A percentile compares a stretch with the other conserved stretches of the same genome.
Evolutionary conservation across 805 yeast genomes (phyloP).

Genomic region (Teunomyces aglyptinius): DNA sequence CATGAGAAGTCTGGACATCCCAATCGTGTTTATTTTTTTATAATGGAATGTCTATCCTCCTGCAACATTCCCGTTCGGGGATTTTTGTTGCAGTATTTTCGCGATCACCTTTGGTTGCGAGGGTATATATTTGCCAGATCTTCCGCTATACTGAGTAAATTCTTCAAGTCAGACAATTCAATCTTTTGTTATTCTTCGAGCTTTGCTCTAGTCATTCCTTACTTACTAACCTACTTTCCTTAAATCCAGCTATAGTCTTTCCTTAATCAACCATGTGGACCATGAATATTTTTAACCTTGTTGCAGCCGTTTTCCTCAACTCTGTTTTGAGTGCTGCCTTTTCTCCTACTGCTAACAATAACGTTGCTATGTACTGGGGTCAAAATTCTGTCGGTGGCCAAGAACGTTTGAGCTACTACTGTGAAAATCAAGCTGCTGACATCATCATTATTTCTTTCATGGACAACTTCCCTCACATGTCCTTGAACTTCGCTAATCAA

Average conservation of each 20-base stretch:
- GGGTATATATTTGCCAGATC: background rate
- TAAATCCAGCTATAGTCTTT: slow-evolving; percentile 1
- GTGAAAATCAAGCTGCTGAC: slow-evolving; percentile 12
- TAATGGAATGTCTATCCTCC: background rate
- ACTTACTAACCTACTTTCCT: slow-evolving; percentile 1
- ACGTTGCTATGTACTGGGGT: slow-evolving; percentile 19
- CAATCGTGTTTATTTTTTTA: background rate
- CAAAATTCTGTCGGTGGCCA: slow-evolving; percentile 15
- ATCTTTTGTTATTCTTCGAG: background rate
- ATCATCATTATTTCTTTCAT: slow-evolving; percentile 14
- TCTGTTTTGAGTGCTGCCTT: slow-evolving; percentile 10
- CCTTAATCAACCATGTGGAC: slow-evolving; percentile 7
- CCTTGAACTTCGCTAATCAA: slow-evolving; percentile 14
- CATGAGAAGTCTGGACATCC: slow-evolving; percentile 2
- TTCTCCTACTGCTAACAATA: slow-evolving; percentile 8
- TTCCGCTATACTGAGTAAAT: background rate
- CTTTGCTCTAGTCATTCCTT: slow-evolving; percentile 1
- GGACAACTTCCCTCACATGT: slow-evolving; percentile 11
- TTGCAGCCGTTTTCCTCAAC: slow-evolving; percentile 8
- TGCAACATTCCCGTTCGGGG: background rate
- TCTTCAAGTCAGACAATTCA: background rate
- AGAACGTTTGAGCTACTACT: slow-evolving; percentile 12
- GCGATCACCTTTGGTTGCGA: background rate
- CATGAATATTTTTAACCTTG: slow-evolving; percentile 4
- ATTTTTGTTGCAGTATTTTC: background rate